These are phyloP conservation scores for Xylariales sp. DNA, from an alignment of 2,329 filamentous ascomycete genomes.

Conservation along the genomic window DNA sequence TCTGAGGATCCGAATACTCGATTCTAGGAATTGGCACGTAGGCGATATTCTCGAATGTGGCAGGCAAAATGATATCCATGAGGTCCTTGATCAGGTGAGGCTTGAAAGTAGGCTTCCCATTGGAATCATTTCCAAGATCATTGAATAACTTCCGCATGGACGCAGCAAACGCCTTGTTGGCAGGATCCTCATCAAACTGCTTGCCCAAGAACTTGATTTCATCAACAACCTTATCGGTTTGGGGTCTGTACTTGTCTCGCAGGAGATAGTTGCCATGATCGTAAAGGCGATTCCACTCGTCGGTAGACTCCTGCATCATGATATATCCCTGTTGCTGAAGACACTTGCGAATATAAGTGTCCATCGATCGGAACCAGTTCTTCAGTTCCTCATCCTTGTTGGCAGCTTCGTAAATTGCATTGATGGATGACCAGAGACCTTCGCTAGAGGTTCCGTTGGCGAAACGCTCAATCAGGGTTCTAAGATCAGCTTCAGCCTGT, in stretches of 20 bases:
- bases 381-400: slow-evolving; percentile 83
- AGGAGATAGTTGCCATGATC: slow-evolving; percentile 84
- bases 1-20: slow-evolving; percentile 78
- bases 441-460: slow-evolving; percentile 90
- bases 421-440: slow-evolving; percentile 80
- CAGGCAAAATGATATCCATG: slow-evolving; percentile 79
- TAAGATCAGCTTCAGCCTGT: slow-evolving; percentile 74
- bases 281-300: slow-evolving; percentile 80
- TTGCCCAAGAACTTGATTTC: slow-evolving; percentile 86
- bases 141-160: slow-evolving; percentile 81
- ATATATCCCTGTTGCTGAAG: slow-evolving; percentile 89
- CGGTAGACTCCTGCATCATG: slow-evolving; percentile 72
- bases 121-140: slow-evolving; percentile 79
- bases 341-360: slow-evolving; percentile 75
- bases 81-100: slow-evolving; percentile 87
- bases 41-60: slow-evolving; percentile 74
- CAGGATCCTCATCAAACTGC: slow-evolving; percentile 83
- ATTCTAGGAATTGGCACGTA: slow-evolving; percentile 94
- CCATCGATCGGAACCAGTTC: slow-evolving; percentile 78
- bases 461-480: slow-evolving; percentile 87
- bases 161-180: slow-evolving; percentile 76
- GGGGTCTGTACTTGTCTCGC: slow-evolving; percentile 78
- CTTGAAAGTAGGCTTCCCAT: slow-evolving; percentile 87
- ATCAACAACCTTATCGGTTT: slow-evolving; percentile 82
- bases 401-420: slow-evolving; percentile 80